Percentiles rank a stretch among this genome's conserved stretches.
Conservation (phyloP, 2,329 filamentous ascomycete genomes). For the Xylariaceae sp. region DNA sequence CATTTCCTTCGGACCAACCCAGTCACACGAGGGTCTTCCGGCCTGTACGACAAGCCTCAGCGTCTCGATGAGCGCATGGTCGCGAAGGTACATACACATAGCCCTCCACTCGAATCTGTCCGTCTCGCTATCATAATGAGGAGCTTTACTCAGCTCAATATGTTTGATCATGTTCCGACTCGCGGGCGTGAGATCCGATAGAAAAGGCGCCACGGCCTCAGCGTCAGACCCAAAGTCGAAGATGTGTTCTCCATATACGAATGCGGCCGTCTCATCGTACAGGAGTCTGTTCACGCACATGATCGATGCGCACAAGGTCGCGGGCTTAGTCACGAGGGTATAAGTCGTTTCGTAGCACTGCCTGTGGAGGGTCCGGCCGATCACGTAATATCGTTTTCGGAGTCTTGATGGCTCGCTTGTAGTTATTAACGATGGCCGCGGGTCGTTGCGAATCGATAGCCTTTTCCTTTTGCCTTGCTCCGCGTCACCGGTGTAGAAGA, state of each 20-base stretch:
- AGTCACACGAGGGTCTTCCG: constrained; percentile 46
- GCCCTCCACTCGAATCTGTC: constrained; percentile 54
- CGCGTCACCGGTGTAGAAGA: constrained; percentile 37
- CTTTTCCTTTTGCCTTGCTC: constrained; percentile 31
- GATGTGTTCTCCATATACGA: constrained; percentile 54
- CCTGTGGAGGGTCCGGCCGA: constrained; percentile 40
- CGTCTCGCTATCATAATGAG: constrained; percentile 46
- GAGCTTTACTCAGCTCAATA: constrained; percentile 54
- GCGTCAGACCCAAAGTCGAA: constrained; percentile 61
- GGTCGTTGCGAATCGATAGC: constrained; percentile 40
- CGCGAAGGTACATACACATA: constrained; percentile 48
- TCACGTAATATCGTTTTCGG: constrained; percentile 41
- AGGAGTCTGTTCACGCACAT: constrained; percentile 47
- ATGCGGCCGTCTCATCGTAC: constrained; percentile 53
- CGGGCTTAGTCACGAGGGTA: constrained; percentile 37
- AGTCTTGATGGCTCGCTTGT: constrained; percentile 15
- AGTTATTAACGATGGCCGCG: constrained; percentile 18
- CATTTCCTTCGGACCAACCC: constrained; percentile 27
- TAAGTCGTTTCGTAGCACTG: constrained; percentile 55
- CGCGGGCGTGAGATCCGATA: constrained; percentile 52
- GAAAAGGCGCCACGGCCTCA: constrained; percentile 59
- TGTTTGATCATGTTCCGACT: constrained; percentile 47
- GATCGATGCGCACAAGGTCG: constrained; percentile 41
- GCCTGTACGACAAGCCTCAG: constrained; percentile 54
- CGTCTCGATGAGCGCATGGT: constrained; percentile 37